Conservation (phyloP, 1,139 yeast species). For the Candida glucosophila region DNA sequence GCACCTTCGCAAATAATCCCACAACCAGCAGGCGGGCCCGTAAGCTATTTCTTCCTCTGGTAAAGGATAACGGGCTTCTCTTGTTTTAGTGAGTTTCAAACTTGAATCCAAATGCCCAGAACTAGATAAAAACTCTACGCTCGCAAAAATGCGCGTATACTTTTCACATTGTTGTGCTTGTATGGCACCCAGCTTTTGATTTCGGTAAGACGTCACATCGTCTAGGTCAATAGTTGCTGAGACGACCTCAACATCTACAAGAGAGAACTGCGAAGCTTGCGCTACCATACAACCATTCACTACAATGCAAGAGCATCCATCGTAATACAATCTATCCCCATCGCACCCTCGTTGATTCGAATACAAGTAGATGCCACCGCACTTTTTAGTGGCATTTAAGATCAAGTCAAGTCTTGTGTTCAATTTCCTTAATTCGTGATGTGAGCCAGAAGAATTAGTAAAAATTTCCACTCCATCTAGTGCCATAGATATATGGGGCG, state of each 20-base stretch:
- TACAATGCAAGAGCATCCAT: constrained; percentile 92
- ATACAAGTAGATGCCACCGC: constrained; percentile 92
- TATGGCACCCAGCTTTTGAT: constrained; percentile 66
- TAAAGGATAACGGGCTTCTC: constrained; percentile 51
- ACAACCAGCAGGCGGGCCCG: constrained; percentile 98
- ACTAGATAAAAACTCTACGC: constrained; percentile 54
- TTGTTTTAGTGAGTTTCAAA: constrained; percentile 50
- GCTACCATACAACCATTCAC: constrained; percentile 88
- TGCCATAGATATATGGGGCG: constrained; percentile 89
- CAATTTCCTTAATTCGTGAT: constrained; percentile 87
- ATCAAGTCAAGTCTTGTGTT: constrained; percentile 79
- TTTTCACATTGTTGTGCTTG: constrained; percentile 47
- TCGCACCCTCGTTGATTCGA: constrained; percentile 97
- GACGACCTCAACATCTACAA: constrained; percentile 86
- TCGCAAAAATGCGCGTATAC: constrained; percentile 56
- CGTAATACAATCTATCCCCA: constrained; percentile 93
- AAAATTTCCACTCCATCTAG: constrained; percentile 94
- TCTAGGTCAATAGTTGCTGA: constrained; percentile 91
- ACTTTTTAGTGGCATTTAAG: constrained; percentile 85
- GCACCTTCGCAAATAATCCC: constrained; percentile 94
- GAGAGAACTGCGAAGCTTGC: constrained; percentile 84
- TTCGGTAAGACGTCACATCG: constrained; percentile 79
- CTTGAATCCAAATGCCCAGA: constrained; percentile 50
- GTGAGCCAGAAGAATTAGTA: constrained; percentile 93
- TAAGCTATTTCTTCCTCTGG: constrained; percentile 96